A percentile compares a stretch with the other conserved stretches of the same genome.
phyloP scores from a whole-genome alignment of 495 filamentous ascomycete genomes.

The Daldinia caldariorum region DNA sequence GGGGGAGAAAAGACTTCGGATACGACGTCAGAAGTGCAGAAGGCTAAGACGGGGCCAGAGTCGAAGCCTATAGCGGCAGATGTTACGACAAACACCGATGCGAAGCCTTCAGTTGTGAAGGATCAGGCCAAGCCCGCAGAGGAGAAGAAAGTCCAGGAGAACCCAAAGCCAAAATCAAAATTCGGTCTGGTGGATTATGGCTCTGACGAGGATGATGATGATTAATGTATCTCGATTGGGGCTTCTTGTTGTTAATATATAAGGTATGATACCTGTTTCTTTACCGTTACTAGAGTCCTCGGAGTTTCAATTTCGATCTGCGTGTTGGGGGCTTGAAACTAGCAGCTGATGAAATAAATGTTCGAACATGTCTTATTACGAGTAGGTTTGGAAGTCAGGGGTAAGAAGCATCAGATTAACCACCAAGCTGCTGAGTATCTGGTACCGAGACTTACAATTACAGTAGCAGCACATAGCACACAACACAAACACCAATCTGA shows the following conservation, averaged over 20 bases:
- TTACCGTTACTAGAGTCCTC: not conserved
- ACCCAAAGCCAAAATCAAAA: constrained; percentile 29
- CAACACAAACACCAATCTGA: too few relatives aligned
- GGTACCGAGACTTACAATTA: too few relatives aligned
- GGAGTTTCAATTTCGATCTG: not conserved
- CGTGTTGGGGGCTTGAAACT: not conserved
- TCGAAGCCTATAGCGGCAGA: not conserved
- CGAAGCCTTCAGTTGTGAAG: not conserved
- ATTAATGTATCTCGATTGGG: constrained; percentile 11
- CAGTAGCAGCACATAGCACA: not conserved
- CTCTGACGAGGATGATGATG: constrained; percentile 48
- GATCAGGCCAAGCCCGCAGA: constrained; percentile 21
- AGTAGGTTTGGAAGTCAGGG: not conserved
- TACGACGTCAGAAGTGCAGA: not conserved
- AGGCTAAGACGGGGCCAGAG: not conserved
- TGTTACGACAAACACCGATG: not conserved
- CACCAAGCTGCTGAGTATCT: not conserved
- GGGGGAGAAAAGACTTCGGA: not conserved
- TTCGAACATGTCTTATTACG: not conserved
- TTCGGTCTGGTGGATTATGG: constrained; percentile 49
- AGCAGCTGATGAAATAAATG: not conserved
- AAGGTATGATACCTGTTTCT: not conserved
- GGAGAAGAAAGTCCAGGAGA: constrained; percentile 9
- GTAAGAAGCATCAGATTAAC: not conserved
- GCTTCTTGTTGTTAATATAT: not conserved